A percentile compares a stretch with the other conserved stretches of the same genome.
Evolutionary conservation across 176 grass and related monocot genomes (phyloP).

Genomic region (Rhipidocladum racemiflorum): DNA sequence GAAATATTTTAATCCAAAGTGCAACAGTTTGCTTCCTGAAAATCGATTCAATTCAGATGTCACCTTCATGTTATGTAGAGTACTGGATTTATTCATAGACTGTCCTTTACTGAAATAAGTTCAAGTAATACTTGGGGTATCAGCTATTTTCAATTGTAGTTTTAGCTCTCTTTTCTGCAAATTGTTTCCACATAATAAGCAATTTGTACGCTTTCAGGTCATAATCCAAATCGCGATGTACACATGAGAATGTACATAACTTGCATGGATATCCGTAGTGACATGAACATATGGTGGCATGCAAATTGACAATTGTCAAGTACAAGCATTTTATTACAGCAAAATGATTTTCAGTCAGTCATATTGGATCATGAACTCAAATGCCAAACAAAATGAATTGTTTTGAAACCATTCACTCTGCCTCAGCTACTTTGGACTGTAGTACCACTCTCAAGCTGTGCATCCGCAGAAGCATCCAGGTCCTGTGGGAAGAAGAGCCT

Average conservation of each 20-base stretch:
- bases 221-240: not conserved
- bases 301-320: not conserved
- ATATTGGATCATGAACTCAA: not conserved
- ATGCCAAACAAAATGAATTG: not conserved
- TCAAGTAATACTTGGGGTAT: not conserved
- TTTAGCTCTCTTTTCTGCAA: not conserved
- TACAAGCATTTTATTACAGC: not conserved
- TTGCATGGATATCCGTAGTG: not conserved
- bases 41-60: not conserved
- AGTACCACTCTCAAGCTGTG: slow-evolving; percentile 66
- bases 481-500: slow-evolving; percentile 96
- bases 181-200: not conserved
- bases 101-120: not conserved
- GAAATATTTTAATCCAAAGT: slow-evolving; percentile 1
- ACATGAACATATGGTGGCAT: not conserved
- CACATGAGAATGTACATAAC: not conserved
- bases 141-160: not conserved
- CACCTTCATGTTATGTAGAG: not conserved
- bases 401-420: not conserved
- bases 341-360: not conserved
- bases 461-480: slow-evolving; percentile 64
- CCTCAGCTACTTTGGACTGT: slow-evolving; percentile 32
- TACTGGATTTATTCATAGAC: not conserved
- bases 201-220: not conserved
- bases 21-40: not conserved